These are phyloP conservation scores for Neurospora discreta DNA, from an alignment of 495 filamentous ascomycete genomes.

Conservation along the genomic window DNA sequence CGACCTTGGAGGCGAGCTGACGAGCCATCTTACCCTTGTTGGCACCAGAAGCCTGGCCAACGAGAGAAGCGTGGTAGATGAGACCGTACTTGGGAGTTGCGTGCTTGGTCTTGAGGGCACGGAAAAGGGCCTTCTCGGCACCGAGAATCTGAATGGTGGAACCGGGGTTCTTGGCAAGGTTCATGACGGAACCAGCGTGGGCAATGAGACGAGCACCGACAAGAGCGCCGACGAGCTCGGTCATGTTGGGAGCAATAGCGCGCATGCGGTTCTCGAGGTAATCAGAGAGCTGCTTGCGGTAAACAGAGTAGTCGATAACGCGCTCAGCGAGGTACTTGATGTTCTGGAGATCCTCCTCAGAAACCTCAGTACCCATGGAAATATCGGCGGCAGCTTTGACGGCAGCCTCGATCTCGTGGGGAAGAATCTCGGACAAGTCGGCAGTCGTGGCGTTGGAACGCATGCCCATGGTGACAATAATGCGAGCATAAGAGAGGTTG, in stretches of 20 bases:
- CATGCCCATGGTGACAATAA: slow-evolving; percentile 83
- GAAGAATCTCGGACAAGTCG: slow-evolving; percentile 85
- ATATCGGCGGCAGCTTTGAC: slow-evolving; percentile 92
- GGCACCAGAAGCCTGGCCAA: slow-evolving; percentile 90
- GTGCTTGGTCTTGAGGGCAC: slow-evolving; percentile 97
- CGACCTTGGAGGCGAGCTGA: slow-evolving; percentile 86
- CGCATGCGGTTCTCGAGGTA: slow-evolving; percentile 92
- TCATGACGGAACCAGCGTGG: slow-evolving; percentile 90
- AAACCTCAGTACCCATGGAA: slow-evolving; percentile 97
- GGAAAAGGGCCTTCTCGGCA: slow-evolving; percentile 97
- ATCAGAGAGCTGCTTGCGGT: slow-evolving; percentile 72
- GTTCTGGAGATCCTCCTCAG: slow-evolving; percentile 75
- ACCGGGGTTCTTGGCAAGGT: slow-evolving; percentile 90
- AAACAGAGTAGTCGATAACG: slow-evolving; percentile 82
- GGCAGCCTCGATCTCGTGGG: slow-evolving; percentile 87
- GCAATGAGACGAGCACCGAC: slow-evolving; percentile 93
- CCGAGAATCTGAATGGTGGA: slow-evolving; percentile 96
- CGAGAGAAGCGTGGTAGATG: slow-evolving; percentile 94
- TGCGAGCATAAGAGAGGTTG: slow-evolving; percentile 84
- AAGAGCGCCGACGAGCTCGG: slow-evolving; percentile 83
- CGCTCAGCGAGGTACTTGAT: slow-evolving; percentile 85
- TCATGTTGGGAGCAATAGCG: slow-evolving; percentile 93
- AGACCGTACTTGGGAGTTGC: slow-evolving; percentile 98
- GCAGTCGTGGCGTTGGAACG: slow-evolving; percentile 59
- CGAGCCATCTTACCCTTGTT: slow-evolving; percentile 99